Base-by-base conservation (phyloP, 1,139 yeast species). In the Hansenula lynferdii region DNA sequence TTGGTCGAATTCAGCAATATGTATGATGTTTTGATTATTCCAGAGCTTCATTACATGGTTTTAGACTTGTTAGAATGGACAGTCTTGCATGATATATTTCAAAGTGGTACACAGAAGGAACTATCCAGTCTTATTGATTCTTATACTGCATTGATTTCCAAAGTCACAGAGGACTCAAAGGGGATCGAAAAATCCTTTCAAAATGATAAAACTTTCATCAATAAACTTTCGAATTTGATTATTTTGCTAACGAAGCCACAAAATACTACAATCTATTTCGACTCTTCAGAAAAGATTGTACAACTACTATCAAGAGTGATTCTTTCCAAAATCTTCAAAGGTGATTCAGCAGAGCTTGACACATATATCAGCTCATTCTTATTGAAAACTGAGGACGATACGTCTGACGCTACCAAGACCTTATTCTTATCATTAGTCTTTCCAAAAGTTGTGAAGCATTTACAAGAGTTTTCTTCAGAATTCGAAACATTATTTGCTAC, bases 61-160 rank as follows among this genome's bases (percentile, higher is more conserved):
- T 32, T 61, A 7, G 56, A 55, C 24, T 37, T 61, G 10, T 39
- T 63, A 8, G 69, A 64, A 37, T 60, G 64, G 64, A 47, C 56
- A 10, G 61, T 60, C 1, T 36, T 60, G n/a, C 53, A 61, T 41
- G 64, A 61, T 35, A 55, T 58, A 6, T 52, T 52, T 34, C 44
- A 46, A 17, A 45, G 43, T 3, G 46, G 47, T 2, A 43, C 48
- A 25, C 57, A 50, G 12, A 37, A 45, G 3, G 44, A 50, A 5
- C 41, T 58, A 10, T 44, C 48, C 5, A 30, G 38, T 2, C 42
- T 54, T 26, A 22, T 58, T 9, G 39, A 48, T 17, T 34, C 32
- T 1, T 56, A 59, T 33, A 34, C 50, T 5, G 36, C 37, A 3
- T 50, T 55, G 30, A 33, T 60, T 17, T 39, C 36, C 1, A 35